Evolutionary conservation across 768 basidiomycete species (phyloP), one percentile per base, ranked within the genome.

Genomic region (Boletus edulis): DNA sequence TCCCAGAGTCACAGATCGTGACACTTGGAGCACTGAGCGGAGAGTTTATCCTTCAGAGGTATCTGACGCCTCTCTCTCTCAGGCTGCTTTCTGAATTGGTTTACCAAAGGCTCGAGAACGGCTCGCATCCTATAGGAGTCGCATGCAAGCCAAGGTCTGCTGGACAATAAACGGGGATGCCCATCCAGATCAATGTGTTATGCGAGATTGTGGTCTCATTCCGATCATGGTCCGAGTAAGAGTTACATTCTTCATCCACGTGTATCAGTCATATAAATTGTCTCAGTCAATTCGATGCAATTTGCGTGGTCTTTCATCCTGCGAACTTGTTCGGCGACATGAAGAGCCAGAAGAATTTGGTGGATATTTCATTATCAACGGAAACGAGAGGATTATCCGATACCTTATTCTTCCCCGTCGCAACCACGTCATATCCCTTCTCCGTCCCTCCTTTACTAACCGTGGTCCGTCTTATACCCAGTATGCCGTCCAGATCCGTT

Each of bases 281-380:
- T 18, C 20, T 46, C 59, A 97, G 91, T 98, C 96, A 10, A 86
- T 84, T 20, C 79, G 96, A 55, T 99, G 97, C 68, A 97, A 98
- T 71, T 73, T 98, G n/a, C 86, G 86, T 43, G 80, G 80, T 34
- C 80, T 97, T 72, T 83, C 93, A 3, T 90, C 96, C 10, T 81
- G 88, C 10, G 88, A 93, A 44, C 85, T 99, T 43, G 93, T 98
- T 52, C 75, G 78, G 52, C 87, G 87, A 57, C 89, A 96, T 68
- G 97, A 99, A 78, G 97, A 99, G 66, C 87, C 97, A 1, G 94
- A 97, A 74, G 97, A 98, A 72, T 98, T 98, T 66, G 97, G 97
- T 49, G 97, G 96, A 29, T 98, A 99, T 74, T 99, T 99, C 68
- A 83, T 99, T 67, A 86, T 99, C 72, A 99, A 99, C 71, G 97